Evolutionary conservation across 2,329 filamentous ascomycete species (phyloP).

Genomic region (Fusarium concolor): DNA sequence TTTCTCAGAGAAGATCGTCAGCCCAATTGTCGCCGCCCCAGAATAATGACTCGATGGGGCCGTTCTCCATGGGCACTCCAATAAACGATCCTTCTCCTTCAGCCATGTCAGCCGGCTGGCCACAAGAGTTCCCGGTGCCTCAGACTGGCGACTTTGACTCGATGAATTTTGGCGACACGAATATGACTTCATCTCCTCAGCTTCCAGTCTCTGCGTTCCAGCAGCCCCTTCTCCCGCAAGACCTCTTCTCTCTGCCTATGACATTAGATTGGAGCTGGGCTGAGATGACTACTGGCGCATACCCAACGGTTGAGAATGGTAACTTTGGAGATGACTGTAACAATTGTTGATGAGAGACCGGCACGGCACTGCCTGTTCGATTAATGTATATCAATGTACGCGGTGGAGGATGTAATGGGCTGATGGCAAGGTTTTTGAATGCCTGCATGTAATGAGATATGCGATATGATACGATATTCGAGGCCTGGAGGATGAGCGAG

Average conservation of each 20-base stretch:
- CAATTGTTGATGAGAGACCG: neutral
- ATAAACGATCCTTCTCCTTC: constrained; percentile 59
- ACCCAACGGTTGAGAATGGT: constrained; percentile 73
- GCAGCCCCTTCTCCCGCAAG: constrained; percentile 90
- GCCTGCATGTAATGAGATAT: constrained; percentile 41
- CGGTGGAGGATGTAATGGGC: constrained; percentile 16
- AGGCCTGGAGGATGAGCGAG: constrained; percentile 12
- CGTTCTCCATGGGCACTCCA: constrained; percentile 41
- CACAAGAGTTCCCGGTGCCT: constrained; percentile 57
- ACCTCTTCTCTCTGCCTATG: constrained; percentile 96
- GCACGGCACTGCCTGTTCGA: neutral
- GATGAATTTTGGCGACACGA: constrained; percentile 57
- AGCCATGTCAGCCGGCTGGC: constrained; percentile 59
- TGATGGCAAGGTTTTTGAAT: neutral
- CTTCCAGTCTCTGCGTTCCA: constrained; percentile 66
- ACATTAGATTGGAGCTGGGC: constrained; percentile 90
- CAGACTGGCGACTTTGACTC: constrained; percentile 56
- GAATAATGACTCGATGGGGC: constrained; percentile 39
- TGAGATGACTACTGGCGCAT: constrained; percentile 74
- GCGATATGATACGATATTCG: constrained; percentile 40
- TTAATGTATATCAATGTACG: constrained; percentile 23
- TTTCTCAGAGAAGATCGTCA: constrained; percentile 24
- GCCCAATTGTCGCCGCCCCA: constrained; percentile 47
- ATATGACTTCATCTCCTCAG: constrained; percentile 52
- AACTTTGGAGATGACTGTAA: constrained; percentile 54